A percentile compares a stretch with the other conserved stretches of the same genome.
Conservation (phyloP, 345 rosid genomes). For the Rhizophora mangle region DNA sequence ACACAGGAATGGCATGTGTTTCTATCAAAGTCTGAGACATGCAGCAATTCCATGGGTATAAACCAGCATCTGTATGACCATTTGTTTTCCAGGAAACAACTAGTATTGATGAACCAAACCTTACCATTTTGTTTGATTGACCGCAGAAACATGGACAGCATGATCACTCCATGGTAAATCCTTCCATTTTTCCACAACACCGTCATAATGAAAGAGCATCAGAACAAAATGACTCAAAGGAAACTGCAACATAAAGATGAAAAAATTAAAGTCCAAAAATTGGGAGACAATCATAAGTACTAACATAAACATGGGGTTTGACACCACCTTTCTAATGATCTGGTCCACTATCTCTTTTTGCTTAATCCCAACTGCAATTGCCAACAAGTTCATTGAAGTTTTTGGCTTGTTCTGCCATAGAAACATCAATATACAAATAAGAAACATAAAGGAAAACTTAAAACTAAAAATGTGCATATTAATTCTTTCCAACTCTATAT, state of each 20-base stretch:
- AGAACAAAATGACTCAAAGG: slow-evolving; percentile 36
- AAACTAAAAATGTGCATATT: not conserved
- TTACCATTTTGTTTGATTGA: slow-evolving; percentile 63
- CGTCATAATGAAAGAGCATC: slow-evolving; percentile 62
- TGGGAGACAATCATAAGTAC: not conserved
- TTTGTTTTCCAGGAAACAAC: not conserved
- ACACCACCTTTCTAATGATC: slow-evolving; percentile 60
- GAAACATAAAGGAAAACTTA: not conserved
- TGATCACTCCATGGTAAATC: slow-evolving; percentile 40
- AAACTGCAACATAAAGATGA: slow-evolving; percentile 34
- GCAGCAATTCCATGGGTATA: not conserved
- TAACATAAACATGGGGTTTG: slow-evolving; percentile 5
- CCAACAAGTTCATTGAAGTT: slow-evolving; percentile 48
- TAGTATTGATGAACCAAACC: not conserved
- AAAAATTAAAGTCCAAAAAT: not conserved
- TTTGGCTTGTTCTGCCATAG: slow-evolving; percentile 37
- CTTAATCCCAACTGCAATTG: slow-evolving; percentile 71
- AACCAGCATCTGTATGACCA: not conserved
- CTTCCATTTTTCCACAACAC: slow-evolving; percentile 49
- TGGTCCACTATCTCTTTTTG: slow-evolving; percentile 63
- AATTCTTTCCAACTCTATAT: slow-evolving; percentile 1
- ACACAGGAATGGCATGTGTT: not conserved
- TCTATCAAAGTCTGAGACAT: not conserved
- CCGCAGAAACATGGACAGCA: slow-evolving; percentile 46
- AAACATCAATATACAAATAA: not conserved